Evolutionary conservation across 495 filamentous ascomycete species (phyloP).

Genomic region (Penicillium parvum): DNA sequence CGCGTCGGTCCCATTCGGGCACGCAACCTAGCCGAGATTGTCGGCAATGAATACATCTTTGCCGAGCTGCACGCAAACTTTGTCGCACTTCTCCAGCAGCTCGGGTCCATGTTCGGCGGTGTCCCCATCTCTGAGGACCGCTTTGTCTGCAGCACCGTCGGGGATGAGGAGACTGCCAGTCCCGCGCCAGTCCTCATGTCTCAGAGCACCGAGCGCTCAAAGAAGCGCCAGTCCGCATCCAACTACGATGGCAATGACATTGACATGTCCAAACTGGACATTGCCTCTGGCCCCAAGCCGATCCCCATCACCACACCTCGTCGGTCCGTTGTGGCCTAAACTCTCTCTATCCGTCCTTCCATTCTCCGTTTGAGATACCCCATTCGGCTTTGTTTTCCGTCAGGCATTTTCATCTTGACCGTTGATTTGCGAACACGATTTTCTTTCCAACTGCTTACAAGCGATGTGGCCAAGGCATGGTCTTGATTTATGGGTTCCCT

Average conservation of each 20-base stretch:
- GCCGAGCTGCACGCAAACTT: slow-evolving; percentile 80
- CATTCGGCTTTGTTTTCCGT: slow-evolving; percentile 8
- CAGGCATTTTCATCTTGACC: slow-evolving; percentile 12
- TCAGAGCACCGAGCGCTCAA: slow-evolving; percentile 12
- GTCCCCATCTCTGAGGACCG: slow-evolving; percentile 42
- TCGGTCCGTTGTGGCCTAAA: slow-evolving; percentile 38
- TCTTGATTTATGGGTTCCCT: slow-evolving; percentile 4
- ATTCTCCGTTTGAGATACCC: slow-evolving; percentile 23
- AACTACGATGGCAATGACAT: slow-evolving; percentile 33
- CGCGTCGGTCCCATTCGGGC: slow-evolving; percentile 56
- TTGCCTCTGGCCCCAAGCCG: slow-evolving; percentile 39
- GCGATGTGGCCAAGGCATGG: slow-evolving; percentile 1
- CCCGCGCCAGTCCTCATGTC: slow-evolving; percentile 24
- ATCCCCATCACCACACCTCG: slow-evolving; percentile 42
- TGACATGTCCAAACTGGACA: slow-evolving; percentile 34
- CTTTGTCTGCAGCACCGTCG: slow-evolving; percentile 40
- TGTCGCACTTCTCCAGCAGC: slow-evolving; percentile 64
- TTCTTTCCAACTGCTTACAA: slow-evolving; percentile 2
- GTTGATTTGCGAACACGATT: slow-evolving; percentile 6
- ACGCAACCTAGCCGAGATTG: slow-evolving; percentile 77
- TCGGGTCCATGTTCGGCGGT: slow-evolving; percentile 51
- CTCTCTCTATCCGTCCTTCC: neutral
- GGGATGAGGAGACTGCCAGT: slow-evolving; percentile 25
- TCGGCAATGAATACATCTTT: slow-evolving; percentile 83
- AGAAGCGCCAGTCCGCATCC: slow-evolving; percentile 13